Evolutionary conservation across 2,329 filamentous ascomycete species (phyloP), one percentile per base, ranked within the genome.

Genomic region (Aspergillus viridinutans): DNA sequence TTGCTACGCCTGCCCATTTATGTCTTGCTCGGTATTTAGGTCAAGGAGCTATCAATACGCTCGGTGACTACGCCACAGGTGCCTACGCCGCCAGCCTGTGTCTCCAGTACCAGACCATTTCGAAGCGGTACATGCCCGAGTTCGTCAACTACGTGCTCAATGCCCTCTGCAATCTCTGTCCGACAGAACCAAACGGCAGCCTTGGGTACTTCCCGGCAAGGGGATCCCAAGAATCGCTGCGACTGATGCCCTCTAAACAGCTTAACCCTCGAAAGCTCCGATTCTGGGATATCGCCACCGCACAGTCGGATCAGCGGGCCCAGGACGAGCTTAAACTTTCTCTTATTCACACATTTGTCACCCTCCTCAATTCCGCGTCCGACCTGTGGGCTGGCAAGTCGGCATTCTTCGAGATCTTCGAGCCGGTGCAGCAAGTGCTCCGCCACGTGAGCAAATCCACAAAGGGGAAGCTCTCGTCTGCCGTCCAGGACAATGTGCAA

Each of bases 121-220:
- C 93, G 4, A 94, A 92, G 77, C 83, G 94, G 66, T 96, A 93
- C 73, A 82, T 97, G 49, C 94, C 94, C 0, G 94, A 99, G 74
- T 82, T 92, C 32, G 80, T 96, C 64, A 90, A 90, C 70, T 97
- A 92, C 71, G 83, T 85, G 26, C 76, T 91, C 48, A 92, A 93
- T 71, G 88, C 88, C 0, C 76, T 97, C 21, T 83, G 80, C 61
- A 81, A 84, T 9, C 78, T 93, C 28, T 81, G 85, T n/a, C 88
- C 87, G 1, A 69, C 72, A 12, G 80, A 82, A 49, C 65, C 80
- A 2, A 68, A 74, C 9, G 74, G 75, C 9, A 66, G 71, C n/a
- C 71, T 82, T 1, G 84, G 83, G 3, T 76, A 73, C 58, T 89
- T 90, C 67, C 87, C 87, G 1, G 69, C 83, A 29, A 86, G 90